Evolutionary conservation across 75 land plant genomes (phyloP), one percentile per base, ranked within the genome.

Genomic region (Selaginella moellendorffii): DNA sequence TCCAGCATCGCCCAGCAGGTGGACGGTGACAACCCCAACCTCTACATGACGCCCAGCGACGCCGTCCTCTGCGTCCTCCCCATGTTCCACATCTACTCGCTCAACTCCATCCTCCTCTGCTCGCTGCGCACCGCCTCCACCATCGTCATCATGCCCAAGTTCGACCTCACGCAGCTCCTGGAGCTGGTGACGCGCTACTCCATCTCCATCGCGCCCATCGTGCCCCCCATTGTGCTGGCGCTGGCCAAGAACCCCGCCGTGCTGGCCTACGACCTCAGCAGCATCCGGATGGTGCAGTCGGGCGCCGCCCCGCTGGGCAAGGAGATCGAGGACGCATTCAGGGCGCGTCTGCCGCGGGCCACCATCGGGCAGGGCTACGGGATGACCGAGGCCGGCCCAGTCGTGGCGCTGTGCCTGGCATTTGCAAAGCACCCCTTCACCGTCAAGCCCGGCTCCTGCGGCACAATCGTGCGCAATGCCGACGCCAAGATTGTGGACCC

Each of bases 381-480:
- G 29, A 87, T 87, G 92, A 56, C 59, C n/a, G 59, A 56, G 24
- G 59, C 59, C 8, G 59, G 59, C n/a, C 59, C 59, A 9, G 59
- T 56, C 8, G 9, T 56, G n/a, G 19, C 59, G 25, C 21, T 56
- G n/a, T 56, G 25, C n/a, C 19, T 56, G 25, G 59, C n/a, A 56
- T 56, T 56, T 56, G 59, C 59, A 19, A 56, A 25, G 24, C 19
- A 56, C n/a, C 59, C 59, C 8, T 56, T 56, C 24, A 25, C n/a
- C 24, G 8, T 56, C 24, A 56, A 56, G 24, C 24, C 59, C 21
- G 59, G 59, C 0, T 68, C 86, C 10, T 85, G 89, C 54, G 89
- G 89, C 0, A 83, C 87, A 0, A 81, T 85, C n/a, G 82, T 86
- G 5, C 54, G 90, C 27, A 86, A 86, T 54, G 84, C 90, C 0